These are phyloP conservation scores for Barnettozyma wickerhamii DNA, from an alignment of 805 yeast genomes.

Conservation along the genomic window DNA sequence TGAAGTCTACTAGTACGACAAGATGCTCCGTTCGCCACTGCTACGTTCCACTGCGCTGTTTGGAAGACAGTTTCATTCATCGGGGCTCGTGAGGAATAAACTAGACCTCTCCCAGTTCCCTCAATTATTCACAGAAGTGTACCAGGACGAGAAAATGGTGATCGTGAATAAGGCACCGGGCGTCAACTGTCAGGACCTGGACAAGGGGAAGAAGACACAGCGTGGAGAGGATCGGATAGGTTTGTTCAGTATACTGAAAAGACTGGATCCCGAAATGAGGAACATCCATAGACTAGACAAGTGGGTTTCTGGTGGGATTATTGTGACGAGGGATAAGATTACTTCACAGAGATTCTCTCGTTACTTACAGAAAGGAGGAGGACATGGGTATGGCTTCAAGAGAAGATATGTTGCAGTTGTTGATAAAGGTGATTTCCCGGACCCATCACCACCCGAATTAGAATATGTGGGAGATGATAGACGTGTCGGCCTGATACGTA, in stretches of 20 bases:
- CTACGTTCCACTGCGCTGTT: no score
- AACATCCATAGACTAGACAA: slow-evolving; percentile 37
- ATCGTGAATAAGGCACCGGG: slow-evolving; percentile 35
- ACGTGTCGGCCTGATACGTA: slow-evolving; percentile 6
- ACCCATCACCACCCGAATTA: not conserved
- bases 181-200: slow-evolving; percentile 16
- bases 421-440: slow-evolving; percentile 1
- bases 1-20: no score
- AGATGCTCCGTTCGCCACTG: no score
- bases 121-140: slow-evolving; percentile 8
- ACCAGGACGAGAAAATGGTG: slow-evolving; percentile 13
- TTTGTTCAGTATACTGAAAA: slow-evolving; percentile 7
- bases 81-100: not conserved
- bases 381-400: slow-evolving; percentile 30
- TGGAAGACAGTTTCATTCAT: not conserved
- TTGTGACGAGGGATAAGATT: slow-evolving; percentile 30
- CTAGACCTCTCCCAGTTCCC: not conserved
- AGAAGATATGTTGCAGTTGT: slow-evolving; percentile 33
- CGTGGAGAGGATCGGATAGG: slow-evolving; percentile 12
- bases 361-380: slow-evolving; percentile 31
- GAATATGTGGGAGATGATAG: not conserved
- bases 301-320: slow-evolving; percentile 37
- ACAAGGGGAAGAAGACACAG: not conserved
- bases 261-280: slow-evolving; percentile 17
- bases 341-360: slow-evolving; percentile 31